Percentiles rank a stretch among this genome's conserved stretches.
phyloP scores from a whole-genome alignment of 23 red algal species.

The Gracilariopsis chorda region DNA sequence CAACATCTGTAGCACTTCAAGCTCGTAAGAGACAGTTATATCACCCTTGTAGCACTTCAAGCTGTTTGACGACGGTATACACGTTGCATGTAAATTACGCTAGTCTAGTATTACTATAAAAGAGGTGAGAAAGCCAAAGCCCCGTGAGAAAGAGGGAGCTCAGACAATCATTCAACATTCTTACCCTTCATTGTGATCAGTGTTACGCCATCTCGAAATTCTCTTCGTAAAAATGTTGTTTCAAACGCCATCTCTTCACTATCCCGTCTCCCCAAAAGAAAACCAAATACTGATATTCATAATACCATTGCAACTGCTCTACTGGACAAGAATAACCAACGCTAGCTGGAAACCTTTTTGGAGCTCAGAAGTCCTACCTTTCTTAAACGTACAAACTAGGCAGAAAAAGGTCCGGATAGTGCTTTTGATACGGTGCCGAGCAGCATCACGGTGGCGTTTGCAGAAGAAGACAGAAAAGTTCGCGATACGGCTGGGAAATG shows the following conservation, averaged over 20 bases:
- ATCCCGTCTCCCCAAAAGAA: slow-evolving; percentile 65
- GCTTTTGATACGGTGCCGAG: neutral
- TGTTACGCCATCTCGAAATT: neutral
- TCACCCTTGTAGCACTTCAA: too few relatives aligned
- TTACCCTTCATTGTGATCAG: too few relatives aligned
- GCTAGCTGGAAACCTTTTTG: slow-evolving; percentile 87
- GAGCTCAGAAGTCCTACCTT: slow-evolving; percentile 81
- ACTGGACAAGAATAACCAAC: slow-evolving; percentile 84
- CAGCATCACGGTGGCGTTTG: neutral
- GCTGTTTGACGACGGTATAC: too few relatives aligned
- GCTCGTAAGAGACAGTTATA: too few relatives aligned
- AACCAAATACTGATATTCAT: slow-evolving; percentile 83
- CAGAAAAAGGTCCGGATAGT: slow-evolving; percentile 24
- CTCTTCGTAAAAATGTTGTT: slow-evolving; percentile 17
- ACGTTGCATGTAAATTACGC: too few relatives aligned
- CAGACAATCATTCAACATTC: too few relatives aligned
- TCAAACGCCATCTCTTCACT: slow-evolving; percentile 73
- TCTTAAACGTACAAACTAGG: neutral
- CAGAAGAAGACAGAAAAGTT: slow-evolving; percentile 5
- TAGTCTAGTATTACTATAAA: too few relatives aligned
- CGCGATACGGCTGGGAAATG: slow-evolving; percentile 32
- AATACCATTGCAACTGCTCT: slow-evolving; percentile 94
- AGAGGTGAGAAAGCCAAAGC: too few relatives aligned
- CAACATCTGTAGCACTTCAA: too few relatives aligned
- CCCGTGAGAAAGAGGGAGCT: too few relatives aligned